These are phyloP conservation scores for Samsoniella hepiali DNA, from an alignment of 2,329 filamentous ascomycete genomes.

Conservation along the genomic window DNA sequence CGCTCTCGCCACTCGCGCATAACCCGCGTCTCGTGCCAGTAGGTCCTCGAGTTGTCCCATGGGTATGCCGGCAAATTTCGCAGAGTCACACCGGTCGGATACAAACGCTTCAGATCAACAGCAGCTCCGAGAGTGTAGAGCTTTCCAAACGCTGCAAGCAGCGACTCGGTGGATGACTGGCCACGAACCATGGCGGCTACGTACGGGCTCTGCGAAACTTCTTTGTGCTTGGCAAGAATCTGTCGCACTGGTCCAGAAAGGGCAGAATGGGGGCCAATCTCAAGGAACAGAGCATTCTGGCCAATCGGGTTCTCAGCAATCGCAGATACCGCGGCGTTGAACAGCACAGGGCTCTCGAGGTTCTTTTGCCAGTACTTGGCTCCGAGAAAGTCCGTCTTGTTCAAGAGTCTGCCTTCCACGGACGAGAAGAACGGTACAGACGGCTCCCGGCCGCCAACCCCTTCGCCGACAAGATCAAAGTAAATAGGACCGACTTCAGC, in stretches of 20 bases:
- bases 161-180: constrained; percentile 14
- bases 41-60: constrained; percentile 34
- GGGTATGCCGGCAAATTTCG: constrained; percentile 42
- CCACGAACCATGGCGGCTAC: constrained; percentile 23
- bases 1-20: constrained; percentile 25
- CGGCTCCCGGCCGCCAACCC: neutral
- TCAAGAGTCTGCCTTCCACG: neutral
- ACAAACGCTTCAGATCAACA: neutral
- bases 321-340: constrained; percentile 16
- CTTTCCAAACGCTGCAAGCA: constrained; percentile 18
- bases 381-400: constrained; percentile 9
- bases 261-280: constrained; percentile 29
- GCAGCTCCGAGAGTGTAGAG: constrained; percentile 1
- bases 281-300: constrained; percentile 21
- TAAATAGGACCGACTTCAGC: constrained; percentile 20
- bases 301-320: neutral
- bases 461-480: constrained; percentile 1
- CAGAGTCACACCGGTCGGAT: constrained; percentile 20
- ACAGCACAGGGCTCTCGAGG: constrained; percentile 27
- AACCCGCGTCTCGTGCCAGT: constrained; percentile 36
- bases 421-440: constrained; percentile 11
- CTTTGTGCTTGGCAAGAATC: constrained; percentile 20
- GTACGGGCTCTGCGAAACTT: constrained; percentile 18
- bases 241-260: constrained; percentile 27
- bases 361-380: constrained; percentile 28